Base-by-base conservation (phyloP, 257 asterid genomes). In the Coffea eugenioides region DNA sequence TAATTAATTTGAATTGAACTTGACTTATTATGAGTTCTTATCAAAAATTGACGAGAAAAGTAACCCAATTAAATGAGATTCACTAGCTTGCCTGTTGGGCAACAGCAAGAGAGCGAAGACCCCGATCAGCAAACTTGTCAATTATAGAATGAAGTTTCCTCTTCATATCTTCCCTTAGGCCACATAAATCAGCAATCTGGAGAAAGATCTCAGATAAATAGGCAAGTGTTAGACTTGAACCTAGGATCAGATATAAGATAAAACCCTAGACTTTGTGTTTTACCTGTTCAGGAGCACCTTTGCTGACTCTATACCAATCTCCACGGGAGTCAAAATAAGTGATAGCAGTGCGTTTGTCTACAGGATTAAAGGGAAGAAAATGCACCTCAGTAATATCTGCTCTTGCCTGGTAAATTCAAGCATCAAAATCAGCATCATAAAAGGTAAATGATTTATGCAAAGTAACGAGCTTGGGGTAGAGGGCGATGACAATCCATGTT, bases 241-340 rank as follows among this genome's bases (percentile, higher is more conserved):
- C 25, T 61, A 67, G 36, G 69, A 51, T 56, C 27, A 75, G 46
- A 56, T 45, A 49, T 23, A 51, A 75, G 34, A 25, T 21, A 5
- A 6, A 16, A 43, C 57, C 7, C 41, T n/a, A 5, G 16, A 9
- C 54, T 6, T 5, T n/a, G 54, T 6, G 31, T 71, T 76, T 79
- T 80, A 94, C 98, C 93, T 92, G 97, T 74, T 94, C 98, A 56
- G 98, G 98, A 71, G 98, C 98, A 84, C 98, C 98, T 88, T 94
- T 94, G 91, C 97, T 94, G 64, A 85, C 92, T 73, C 98, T 88
- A 73, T 92, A 96, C 98, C 92, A 89, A 80, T 92, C 91, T 21
- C 97, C 97, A 82, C 87, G 85, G 73, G 81, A 51, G 41, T 92
- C 98, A 10, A 89, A 71, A 82, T 91, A 94, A 8, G 98, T 92